Evolutionary conservation across 2,329 filamentous ascomycete species (phyloP).

Genomic region (Sporothrix curviconia): DNA sequence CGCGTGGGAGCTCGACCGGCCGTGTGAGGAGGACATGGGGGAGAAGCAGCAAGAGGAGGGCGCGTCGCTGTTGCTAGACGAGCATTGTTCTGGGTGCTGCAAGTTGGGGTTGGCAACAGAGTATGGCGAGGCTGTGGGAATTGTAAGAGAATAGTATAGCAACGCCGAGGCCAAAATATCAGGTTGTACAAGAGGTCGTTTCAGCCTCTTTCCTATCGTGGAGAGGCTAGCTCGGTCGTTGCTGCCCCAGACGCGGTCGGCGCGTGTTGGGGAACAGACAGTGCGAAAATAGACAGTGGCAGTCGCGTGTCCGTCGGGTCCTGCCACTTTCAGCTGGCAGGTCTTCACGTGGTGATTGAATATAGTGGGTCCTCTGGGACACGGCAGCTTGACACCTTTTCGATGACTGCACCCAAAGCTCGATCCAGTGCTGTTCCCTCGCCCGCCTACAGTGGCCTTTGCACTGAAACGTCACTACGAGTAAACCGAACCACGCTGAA

Average conservation of each 20-base stretch:
- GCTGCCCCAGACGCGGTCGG: conserved; percentile 12
- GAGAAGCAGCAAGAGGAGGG: neutral
- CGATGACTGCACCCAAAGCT: conserved; percentile 9
- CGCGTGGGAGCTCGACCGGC: conserved; percentile 35
- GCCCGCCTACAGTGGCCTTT: neutral
- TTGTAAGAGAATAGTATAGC: neutral
- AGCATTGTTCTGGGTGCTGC: conserved; percentile 3
- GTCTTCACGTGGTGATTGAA: conserved; percentile 3
- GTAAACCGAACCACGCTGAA: no score
- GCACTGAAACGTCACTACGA: neutral
- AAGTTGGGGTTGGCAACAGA: neutral
- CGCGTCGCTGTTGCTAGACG: neutral
- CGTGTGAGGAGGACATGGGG: conserved; percentile 13
- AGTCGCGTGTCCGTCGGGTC: neutral
- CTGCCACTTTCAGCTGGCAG: neutral
- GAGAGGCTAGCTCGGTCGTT: conserved; percentile 1
- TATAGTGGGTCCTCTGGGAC: neutral
- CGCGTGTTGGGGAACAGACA: conserved; percentile 7
- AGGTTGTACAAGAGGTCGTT: neutral
- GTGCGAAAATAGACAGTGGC: conserved; percentile 10
- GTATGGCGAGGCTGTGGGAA: neutral
- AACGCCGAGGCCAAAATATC: neutral
- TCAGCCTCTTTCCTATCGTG: neutral
- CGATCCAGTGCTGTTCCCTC: conserved; percentile 6
- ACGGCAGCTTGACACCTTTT: neutral